A percentile compares a stretch with the other conserved stretches of the same genome.
Conservation (phyloP, 78 protist species). For the Dictyostelium purpureum region DNA sequence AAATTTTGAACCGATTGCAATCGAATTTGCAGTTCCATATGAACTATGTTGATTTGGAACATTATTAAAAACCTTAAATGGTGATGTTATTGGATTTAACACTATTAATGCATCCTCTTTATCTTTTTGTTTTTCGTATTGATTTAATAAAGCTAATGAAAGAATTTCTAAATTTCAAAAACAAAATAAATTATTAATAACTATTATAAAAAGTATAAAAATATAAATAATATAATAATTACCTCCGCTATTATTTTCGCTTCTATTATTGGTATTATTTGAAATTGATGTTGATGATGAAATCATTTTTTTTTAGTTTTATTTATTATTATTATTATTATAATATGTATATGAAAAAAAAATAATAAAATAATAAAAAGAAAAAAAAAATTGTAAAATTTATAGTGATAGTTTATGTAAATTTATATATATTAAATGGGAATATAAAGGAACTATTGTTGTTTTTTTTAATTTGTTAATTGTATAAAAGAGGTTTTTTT, state of each 20-base stretch:
- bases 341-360: background rate
- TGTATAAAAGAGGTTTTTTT: too few species aligned
- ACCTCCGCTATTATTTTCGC: background rate
- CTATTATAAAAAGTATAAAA: background rate
- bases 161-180: background rate
- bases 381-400: background rate
- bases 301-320: background rate
- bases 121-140: background rate
- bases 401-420: too few species aligned
- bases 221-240: background rate
- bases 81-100: slow-evolving; percentile 7
- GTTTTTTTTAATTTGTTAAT: too few species aligned
- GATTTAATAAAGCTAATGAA: background rate
- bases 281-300: background rate
- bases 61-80: background rate
- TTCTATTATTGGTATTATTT: too few species aligned
- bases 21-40: background rate
- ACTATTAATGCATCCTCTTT: slow-evolving; percentile 1
- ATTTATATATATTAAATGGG: too few species aligned
- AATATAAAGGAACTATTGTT: too few species aligned
- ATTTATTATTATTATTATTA: background rate
- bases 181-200: background rate
- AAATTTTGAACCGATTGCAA: background rate
- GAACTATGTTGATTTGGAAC: background rate
- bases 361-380: background rate